Evolutionary conservation across 1,139 yeast genomes (phyloP), one percentile per base, ranked within the genome.

Genomic region (Torulaspora pretoriensis): DNA sequence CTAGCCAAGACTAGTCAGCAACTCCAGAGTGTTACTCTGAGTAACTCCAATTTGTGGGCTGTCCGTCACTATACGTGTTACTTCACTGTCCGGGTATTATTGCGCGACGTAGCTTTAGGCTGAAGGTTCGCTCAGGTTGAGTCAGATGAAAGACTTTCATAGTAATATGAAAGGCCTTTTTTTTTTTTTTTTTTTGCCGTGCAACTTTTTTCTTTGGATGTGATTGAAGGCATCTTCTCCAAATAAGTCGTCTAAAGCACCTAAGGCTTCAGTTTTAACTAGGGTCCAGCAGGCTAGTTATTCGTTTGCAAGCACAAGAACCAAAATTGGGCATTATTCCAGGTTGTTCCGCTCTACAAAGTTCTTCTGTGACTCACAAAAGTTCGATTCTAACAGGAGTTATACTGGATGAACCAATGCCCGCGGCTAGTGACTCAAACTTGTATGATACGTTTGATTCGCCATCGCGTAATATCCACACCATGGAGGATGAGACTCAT

Each of bases 381-480:
- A 29, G 32, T 29, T 8, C 32, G n/a, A 29, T 9, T 29, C 16
- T 16, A 22, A 29, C 22, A 19, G 7, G 7, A 14, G 9, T 31
- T 37, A 16, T 24, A 31, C 37, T 46, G 43, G 37, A 42, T 45
- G 48, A 26, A 35, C 44, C 34, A 43, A 43, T 38, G 38, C 40
- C 35, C 17, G 40, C 43, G 45, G 40, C 45, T 29, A 45, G 43
- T 38, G 32, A 37, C 38, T 46, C 46, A 30, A 43, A 46, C 32
- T 38, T 46, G 29, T 43, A 46, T 35, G 49, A 46, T 29, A 40
- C 41, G 23, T 43, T 46, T 32, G 49, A 43, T 32, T 42, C 44
- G 4, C 43, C 49, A 31, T 36, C 49, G n/a, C 46, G 39, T 23
- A 35, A 34, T 35, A 31, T 40, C 24, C 35, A 33, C 28, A 27